Evolutionary conservation across 202 grass and related monocot species (phyloP), one percentile per base, ranked within the genome.

Genomic region (Setaria italica): DNA sequence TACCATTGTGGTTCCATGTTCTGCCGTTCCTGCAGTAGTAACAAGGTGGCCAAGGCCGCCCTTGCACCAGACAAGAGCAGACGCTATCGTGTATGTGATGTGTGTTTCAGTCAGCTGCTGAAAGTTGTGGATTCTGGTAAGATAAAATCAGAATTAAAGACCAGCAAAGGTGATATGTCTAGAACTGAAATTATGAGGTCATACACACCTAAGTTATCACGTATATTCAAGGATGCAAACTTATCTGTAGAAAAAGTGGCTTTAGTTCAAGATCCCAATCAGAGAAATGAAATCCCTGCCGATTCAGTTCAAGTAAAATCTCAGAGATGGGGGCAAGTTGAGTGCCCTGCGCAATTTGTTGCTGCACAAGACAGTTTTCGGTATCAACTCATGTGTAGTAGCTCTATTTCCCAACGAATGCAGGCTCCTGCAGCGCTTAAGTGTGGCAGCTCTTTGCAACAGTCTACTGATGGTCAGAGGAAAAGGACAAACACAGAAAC

Each of bases 1-100:
- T 93, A 98, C 80, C 92, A 95, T 85, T 95, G 96, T 86, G 96
- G 96, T 72, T 92, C 76, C 30, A 87, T 93, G 87, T 95, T 92
- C 76, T 98, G 95, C 74, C 83, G 78, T 86, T 90, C 90, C 14
- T 98, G 95, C 85, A 98, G 90, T 16, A 89, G 62, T 49, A 98
- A 92, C 37, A 98, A 95, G 84, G 75, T 84, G 67, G 43, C 65
- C 29, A 94, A 86, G 41, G 93, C 93, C 59, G 86, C 91, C 11
- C 78, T 94, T 67, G 93, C 95, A 30, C 95, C 91, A 20, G 88
- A 98, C 49, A 92, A 79, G 74, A 81, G 66, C 79, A 94, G 84
- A 92, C 88, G 69, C 72, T 91, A 92, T 78, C 89, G 91, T n/a
- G 96, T 98, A 62, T 95, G 93, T 16, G 77, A 94, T 70, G 53